These are phyloP conservation scores for Rubroboletus pulcherrimus DNA, from an alignment of 768 basidiomycete species.

Conservation along the genomic window DNA sequence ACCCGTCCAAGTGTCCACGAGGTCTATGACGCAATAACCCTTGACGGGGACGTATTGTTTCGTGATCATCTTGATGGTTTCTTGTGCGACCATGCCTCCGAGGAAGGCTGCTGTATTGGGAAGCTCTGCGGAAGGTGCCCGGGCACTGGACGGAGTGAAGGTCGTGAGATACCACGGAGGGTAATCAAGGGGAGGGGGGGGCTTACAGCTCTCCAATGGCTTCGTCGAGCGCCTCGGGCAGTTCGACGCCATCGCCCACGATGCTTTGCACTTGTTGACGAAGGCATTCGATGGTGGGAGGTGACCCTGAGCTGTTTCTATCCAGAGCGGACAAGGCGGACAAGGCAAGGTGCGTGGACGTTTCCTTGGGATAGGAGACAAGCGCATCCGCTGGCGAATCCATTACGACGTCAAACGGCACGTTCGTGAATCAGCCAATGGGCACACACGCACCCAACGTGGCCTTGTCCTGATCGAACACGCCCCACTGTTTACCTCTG, in stretches of 20 bases:
- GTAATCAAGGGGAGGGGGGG: slow-evolving; percentile 13
- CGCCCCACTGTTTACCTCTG: slow-evolving; percentile 59
- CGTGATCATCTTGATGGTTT: slow-evolving; percentile 95
- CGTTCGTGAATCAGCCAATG: background rate
- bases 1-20: slow-evolving; percentile 78
- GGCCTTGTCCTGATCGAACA: slow-evolving; percentile 45
- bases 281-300: slow-evolving; percentile 50
- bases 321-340: slow-evolving; percentile 48
- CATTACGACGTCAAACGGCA: background rate
- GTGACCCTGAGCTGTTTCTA: slow-evolving; percentile 26
- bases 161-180: background rate
- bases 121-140: slow-evolving; percentile 78
- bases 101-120: slow-evolving; percentile 93
- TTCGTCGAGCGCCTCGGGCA: slow-evolving; percentile 54
- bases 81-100: slow-evolving; percentile 93
- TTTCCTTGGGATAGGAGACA: slow-evolving; percentile 46
- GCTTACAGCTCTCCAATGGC: slow-evolving; percentile 78
- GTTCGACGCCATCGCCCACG: slow-evolving; percentile 45
- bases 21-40: slow-evolving; percentile 80
- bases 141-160: slow-evolving; percentile 45
- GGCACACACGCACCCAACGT: slow-evolving; percentile 42
- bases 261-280: slow-evolving; percentile 47
- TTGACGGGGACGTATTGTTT: slow-evolving; percentile 91
- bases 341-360: slow-evolving; percentile 70
- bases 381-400: slow-evolving; percentile 39